A percentile compares a stretch with the other conserved stretches of the same genome.
Conservation (phyloP, 768 basidiomycete genomes). For the Leccinum imitatum region DNA sequence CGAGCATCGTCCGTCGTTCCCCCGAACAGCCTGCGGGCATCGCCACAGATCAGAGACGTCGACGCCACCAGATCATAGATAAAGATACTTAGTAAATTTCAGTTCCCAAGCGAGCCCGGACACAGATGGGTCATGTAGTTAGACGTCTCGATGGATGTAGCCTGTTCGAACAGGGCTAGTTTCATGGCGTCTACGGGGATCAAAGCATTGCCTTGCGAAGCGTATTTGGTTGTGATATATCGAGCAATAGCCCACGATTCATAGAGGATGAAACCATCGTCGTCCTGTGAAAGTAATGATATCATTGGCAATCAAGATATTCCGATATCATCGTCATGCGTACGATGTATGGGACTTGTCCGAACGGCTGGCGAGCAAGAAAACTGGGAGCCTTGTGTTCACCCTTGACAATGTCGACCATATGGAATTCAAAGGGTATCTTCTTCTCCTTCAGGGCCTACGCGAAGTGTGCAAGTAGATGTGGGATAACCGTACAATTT, state of each 20-base stretch:
- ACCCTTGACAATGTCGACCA: conserved; percentile 36
- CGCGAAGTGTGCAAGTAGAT: conserved; percentile 53
- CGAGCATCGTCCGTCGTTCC: conserved; percentile 32
- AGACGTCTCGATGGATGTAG: conserved; percentile 19
- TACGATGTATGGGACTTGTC: conserved; percentile 37
- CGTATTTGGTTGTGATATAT: conserved; percentile 40
- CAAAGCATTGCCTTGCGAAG: conserved; percentile 34
- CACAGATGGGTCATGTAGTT: conserved; percentile 52
- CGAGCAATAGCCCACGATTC: conserved; percentile 31
- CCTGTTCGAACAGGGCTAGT: conserved; percentile 40
- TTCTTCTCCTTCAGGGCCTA: conserved; percentile 55
- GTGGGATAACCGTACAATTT: conserved; percentile 17
- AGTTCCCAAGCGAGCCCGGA: conserved; percentile 26
- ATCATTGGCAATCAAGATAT: neutral
- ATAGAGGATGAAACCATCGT: conserved; percentile 34
- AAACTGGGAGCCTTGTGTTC: conserved; percentile 33
- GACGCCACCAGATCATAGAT: neutral
- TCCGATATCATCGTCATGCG: neutral
- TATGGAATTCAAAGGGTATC: conserved; percentile 49
- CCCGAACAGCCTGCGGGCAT: conserved; percentile 15
- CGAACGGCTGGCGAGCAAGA: conserved; percentile 33
- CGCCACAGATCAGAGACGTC: neutral
- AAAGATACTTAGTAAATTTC: neutral
- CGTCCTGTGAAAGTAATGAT: conserved; percentile 15
- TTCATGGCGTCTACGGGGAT: conserved; percentile 37